Percentiles rank a stretch among this genome's conserved stretches.
Conservation (phyloP, 768 basidiomycete genomes). For the Lactifluus subvellereus region DNA sequence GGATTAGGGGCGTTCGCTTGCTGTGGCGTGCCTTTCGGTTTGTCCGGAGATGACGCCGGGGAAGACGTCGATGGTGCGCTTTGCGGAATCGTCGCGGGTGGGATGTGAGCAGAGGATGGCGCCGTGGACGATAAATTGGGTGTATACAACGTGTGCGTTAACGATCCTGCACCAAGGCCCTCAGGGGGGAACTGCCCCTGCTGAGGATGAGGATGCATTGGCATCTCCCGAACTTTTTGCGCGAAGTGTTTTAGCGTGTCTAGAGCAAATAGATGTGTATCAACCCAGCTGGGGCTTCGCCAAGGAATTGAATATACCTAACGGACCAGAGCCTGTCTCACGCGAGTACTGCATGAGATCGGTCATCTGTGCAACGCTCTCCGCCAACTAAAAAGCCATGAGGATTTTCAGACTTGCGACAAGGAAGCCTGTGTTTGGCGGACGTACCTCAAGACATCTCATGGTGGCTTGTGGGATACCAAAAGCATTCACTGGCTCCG, state of each 20-base stretch:
- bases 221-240: constrained; percentile 33
- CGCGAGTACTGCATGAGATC: constrained; percentile 66
- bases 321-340: constrained; percentile 51
- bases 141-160: constrained; percentile 19
- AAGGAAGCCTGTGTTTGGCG: not conserved
- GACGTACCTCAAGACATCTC: constrained; percentile 74
- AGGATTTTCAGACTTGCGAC: constrained; percentile 14
- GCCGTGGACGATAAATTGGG: constrained; percentile 18
- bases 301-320: constrained; percentile 46
- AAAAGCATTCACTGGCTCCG: constrained; percentile 82
- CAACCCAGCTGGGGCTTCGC: not conserved
- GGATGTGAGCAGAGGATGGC: constrained; percentile 14
- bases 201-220: constrained; percentile 9
- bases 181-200: constrained; percentile 14
- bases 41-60: constrained; percentile 19
- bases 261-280: constrained; percentile 22
- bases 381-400: constrained; percentile 51
- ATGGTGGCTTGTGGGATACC: constrained; percentile 86
- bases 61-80: constrained; percentile 10
- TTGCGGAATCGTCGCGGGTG: constrained; percentile 40
- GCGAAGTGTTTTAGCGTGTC: constrained; percentile 42
- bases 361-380: constrained; percentile 75
- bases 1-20: constrained; percentile 24
- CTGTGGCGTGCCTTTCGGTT: constrained; percentile 23
- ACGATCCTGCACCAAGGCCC: constrained; percentile 19